phyloP scores from a whole-genome alignment of 257 asterid species.

The Nicotiana noctiflora region DNA sequence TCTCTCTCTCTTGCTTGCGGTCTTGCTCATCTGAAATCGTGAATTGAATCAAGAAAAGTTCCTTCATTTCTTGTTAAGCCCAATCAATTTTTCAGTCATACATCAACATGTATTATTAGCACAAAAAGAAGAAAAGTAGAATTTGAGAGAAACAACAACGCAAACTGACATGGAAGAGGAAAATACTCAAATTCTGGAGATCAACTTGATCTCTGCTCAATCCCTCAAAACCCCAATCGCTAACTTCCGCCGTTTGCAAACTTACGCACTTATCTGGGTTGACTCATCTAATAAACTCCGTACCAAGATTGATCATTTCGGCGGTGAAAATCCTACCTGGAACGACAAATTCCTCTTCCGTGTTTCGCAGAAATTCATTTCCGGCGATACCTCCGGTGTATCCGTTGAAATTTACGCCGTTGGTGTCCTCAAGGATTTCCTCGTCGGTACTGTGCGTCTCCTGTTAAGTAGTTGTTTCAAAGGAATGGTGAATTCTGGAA shows the following conservation, averaged over 20 bases:
- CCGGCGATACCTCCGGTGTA: slow-evolving; percentile 81
- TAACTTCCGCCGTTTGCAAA: slow-evolving; percentile 50
- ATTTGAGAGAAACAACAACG: slow-evolving; percentile 3
- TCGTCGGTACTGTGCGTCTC: slow-evolving; percentile 69
- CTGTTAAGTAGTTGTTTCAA: slow-evolving; percentile 52
- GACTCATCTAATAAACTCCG: slow-evolving; percentile 64
- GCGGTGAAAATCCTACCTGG: slow-evolving; percentile 85
- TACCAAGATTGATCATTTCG: slow-evolving; percentile 54
- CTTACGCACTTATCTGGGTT: slow-evolving; percentile 78
- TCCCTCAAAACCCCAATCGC: slow-evolving; percentile 55
- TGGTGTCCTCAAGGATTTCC: slow-evolving; percentile 54
- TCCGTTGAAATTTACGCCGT: slow-evolving; percentile 69
- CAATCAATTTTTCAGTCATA: neutral
- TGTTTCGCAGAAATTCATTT: slow-evolving; percentile 51
- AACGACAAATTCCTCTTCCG: slow-evolving; percentile 87
- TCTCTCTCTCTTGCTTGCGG: neutral
- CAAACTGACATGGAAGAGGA: slow-evolving; percentile 19
- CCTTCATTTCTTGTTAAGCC: neutral
- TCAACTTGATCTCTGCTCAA: slow-evolving; percentile 91
- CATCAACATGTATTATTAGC: neutral
- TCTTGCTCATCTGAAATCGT: neutral
- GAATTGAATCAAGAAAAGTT: neutral
- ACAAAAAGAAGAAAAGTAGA: neutral
- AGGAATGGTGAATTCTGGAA: neutral
- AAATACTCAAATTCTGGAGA: slow-evolving; percentile 56